These are phyloP conservation scores for Parmelia sp. DNA, from an alignment of 495 filamentous ascomycete species.

Conservation along the genomic window DNA sequence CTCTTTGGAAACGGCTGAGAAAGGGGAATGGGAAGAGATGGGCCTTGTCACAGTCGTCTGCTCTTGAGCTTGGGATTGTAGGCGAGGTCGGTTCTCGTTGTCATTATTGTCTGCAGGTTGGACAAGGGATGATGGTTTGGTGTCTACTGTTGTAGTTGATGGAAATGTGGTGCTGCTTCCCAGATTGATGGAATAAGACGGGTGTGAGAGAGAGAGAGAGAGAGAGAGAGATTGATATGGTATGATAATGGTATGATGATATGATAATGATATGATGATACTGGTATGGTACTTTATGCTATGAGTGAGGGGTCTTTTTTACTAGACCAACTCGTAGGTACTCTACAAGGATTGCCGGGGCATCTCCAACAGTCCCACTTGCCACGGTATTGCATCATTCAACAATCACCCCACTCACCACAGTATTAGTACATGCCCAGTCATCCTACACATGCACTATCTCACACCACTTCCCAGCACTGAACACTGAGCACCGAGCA, in stretches of 20 bases:
- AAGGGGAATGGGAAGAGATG: slow-evolving; percentile 24
- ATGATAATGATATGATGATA: too few relatives aligned
- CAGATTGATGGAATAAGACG: background rate
- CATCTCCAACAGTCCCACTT: too few relatives aligned
- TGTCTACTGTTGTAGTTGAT: background rate
- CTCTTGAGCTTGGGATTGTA: slow-evolving; percentile 19
- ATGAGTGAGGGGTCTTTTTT: too few relatives aligned
- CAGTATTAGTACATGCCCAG: too few relatives aligned
- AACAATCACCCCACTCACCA: too few relatives aligned
- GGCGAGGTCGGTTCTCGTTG: background rate
- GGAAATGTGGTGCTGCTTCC: background rate
- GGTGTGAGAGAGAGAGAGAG: background rate
- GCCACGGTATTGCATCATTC: too few relatives aligned
- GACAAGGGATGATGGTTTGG: background rate
- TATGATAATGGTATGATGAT: background rate
- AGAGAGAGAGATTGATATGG: background rate
- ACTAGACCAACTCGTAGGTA: too few relatives aligned
- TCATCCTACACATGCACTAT: too few relatives aligned
- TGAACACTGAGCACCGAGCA: too few relatives aligned
- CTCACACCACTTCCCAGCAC: too few relatives aligned
- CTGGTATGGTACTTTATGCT: too few relatives aligned
- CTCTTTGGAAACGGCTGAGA: background rate
- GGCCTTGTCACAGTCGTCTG: slow-evolving; percentile 23
- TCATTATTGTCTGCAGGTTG: background rate
- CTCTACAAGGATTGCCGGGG: too few relatives aligned